phyloP scores from a whole-genome alignment of 305 asterid genomes.

The Striga hermonthica region DNA sequence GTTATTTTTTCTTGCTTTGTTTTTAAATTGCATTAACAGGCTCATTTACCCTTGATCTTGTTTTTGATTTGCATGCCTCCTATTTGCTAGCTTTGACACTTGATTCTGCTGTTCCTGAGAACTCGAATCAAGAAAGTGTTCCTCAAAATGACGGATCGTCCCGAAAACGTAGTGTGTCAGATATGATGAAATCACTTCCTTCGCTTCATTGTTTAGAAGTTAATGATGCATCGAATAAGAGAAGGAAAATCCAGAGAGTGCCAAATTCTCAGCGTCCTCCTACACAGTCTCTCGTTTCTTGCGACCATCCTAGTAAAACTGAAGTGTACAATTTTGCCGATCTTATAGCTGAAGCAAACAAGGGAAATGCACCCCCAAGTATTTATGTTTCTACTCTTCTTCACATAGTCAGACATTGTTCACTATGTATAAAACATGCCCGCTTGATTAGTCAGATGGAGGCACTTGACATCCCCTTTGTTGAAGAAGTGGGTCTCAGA shows the following conservation, averaged over 20 bases:
- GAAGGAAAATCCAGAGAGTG: conserved; percentile 53
- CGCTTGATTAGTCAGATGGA: conserved; percentile 97
- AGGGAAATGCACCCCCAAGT: conserved; percentile 80
- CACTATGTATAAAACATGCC: conserved; percentile 94
- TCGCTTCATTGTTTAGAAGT: conserved; percentile 53
- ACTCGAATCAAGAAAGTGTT: conserved; percentile 43
- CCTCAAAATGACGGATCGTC: conserved; percentile 47
- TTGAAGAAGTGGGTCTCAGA: conserved; percentile 93
- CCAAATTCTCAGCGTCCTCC: conserved; percentile 43
- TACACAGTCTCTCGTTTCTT: conserved; percentile 43
- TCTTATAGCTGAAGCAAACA: conserved; percentile 87
- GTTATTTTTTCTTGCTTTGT: conserved; percentile 28
- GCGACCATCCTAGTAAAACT: conserved; percentile 46
- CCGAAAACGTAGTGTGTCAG: conserved; percentile 70
- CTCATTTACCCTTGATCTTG: conserved; percentile 23
- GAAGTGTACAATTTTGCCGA: conserved; percentile 57
- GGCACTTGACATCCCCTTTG: conserved; percentile 84
- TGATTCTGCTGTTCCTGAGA: conserved; percentile 47
- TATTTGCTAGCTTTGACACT: conserved; percentile 50
- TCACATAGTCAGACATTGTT: conserved; percentile 92
- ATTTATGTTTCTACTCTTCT: conserved; percentile 78
- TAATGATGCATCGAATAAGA: conserved; percentile 52
- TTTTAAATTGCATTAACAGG: conserved; percentile 19
- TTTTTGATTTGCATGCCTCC: conserved; percentile 27
- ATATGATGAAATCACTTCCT: conserved; percentile 67